Base-by-base conservation (phyloP, 1,284 basidiomycete species). In the Ustilago nuda region DNA sequence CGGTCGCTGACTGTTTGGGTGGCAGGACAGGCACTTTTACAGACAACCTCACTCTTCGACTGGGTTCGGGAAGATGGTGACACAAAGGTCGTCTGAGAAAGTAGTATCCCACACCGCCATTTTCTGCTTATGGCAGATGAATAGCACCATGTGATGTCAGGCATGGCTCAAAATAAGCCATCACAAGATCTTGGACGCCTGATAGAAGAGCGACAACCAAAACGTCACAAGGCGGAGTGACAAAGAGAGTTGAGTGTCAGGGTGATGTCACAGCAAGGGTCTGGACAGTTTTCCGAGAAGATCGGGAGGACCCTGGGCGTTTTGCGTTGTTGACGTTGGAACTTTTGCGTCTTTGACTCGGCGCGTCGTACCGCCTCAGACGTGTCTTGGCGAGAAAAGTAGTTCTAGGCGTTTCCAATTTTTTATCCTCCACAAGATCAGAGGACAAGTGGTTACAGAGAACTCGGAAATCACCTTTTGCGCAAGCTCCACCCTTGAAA, bases 191-290 rank as follows among this genome's bases (percentile, higher is more conserved):
- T 2, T 17, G 9, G 9, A 9, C 37, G 37, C 15, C 9, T 17
- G 11, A 39, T 39, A 9, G n/a, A n/a, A 52, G 50, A 35, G 30
- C n/a, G n/a, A 33, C 35, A 39, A 35, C 13, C 23, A 7, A 23
- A 54, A 54, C 36, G 52, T 19, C 35, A 37, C 50, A 52, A 33
- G 23, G 50, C 50, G 17, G 11, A 8, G n/a, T n/a, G 46, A 27
- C 11, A 19, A 19, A 9, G 13, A 23, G n/a, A 9, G 30, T 30
- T 23, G 27, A 30, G 36, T 37, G n/a, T 19, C 53, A 27, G 53
- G 19, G 30, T 55, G 53, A 55, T 13, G 30, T 55, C 32, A 36
- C 51, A 33, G 11, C 27, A 32, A 32, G 50, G 50, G 50, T 35
- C 8, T 41, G 39, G 39, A 15, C 17, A 23, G 45, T 15, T 52